Evolutionary conservation across 345 rosid genomes (phyloP).

Genomic region (Noccaea caerulescens): DNA sequence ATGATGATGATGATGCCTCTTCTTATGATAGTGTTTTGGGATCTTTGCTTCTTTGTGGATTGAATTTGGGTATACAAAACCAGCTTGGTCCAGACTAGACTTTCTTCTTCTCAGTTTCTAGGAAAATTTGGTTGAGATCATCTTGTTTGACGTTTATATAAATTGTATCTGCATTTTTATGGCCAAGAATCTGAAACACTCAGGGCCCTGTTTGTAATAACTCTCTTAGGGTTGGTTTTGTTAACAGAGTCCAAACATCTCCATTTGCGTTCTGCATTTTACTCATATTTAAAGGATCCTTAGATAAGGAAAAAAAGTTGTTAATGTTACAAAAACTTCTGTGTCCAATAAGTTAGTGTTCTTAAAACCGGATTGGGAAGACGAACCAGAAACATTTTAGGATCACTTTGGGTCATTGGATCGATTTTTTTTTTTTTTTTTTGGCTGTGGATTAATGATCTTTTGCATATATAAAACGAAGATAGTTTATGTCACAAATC

Average conservation of each 20-base stretch:
- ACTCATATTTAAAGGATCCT: background rate
- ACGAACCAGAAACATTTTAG: too few relatives aligned
- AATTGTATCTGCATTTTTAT: conserved; percentile 22
- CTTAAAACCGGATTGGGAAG: too few relatives aligned
- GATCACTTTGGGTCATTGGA: background rate
- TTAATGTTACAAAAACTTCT: background rate
- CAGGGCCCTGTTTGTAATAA: conserved; percentile 21
- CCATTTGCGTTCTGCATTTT: background rate
- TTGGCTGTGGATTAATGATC: too few relatives aligned
- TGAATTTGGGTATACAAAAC: conserved; percentile 24
- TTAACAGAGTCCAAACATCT: background rate
- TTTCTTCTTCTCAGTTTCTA: conserved; percentile 23
- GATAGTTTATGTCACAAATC: too few relatives aligned
- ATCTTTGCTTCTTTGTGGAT: conserved; percentile 21
- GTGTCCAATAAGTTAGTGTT: background rate
- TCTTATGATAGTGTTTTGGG: conserved; percentile 2
- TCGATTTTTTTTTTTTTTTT: background rate
- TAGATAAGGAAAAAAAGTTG: background rate
- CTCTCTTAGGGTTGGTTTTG: conserved; percentile 8
- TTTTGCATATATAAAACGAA: too few relatives aligned
- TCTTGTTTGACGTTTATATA: conserved; percentile 18
- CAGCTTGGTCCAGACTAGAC: conserved; percentile 1
- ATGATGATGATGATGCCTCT: conserved; percentile 22
- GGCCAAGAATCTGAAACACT: background rate
- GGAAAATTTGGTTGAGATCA: conserved; percentile 26